A percentile compares a stretch with the other conserved stretches of the same genome.
These are phyloP conservation scores for Leptomonas seymouri DNA, from an alignment of 208 protist genomes.

Conservation along the genomic window DNA sequence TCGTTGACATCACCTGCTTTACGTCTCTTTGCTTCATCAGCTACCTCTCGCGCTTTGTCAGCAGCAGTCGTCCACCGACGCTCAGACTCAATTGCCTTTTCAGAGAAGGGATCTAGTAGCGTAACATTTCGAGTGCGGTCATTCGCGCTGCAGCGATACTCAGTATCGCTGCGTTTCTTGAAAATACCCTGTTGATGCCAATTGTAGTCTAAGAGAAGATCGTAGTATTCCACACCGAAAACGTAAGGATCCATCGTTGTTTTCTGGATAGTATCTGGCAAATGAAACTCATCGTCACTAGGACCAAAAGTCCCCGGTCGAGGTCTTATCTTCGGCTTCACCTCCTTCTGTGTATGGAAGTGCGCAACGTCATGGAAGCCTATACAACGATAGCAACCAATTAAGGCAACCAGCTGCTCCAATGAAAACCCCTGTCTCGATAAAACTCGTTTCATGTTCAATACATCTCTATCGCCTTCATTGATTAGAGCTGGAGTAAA, in stretches of 20 bases:
- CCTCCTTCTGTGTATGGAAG: constrained; percentile 77
- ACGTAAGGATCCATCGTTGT: constrained; percentile 87
- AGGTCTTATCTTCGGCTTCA: constrained; percentile 64
- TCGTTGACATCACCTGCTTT: constrained; percentile 2
- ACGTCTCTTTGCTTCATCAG: constrained; percentile 27
- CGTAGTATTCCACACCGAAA: constrained; percentile 87
- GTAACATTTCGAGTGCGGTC: constrained; percentile 69
- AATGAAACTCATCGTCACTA: constrained; percentile 47
- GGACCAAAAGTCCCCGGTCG: constrained; percentile 37
- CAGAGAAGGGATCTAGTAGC: constrained; percentile 82
- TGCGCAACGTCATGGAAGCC: constrained; percentile 76
- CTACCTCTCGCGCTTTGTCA: constrained; percentile 40
- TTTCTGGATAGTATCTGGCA: constrained; percentile 62
- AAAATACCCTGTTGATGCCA: constrained; percentile 59
- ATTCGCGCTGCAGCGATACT: constrained; percentile 64
- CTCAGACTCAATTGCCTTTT: constrained; percentile 55
- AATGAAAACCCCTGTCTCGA: constrained; percentile 68
- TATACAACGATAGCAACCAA: constrained; percentile 68
- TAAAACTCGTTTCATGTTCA: constrained; percentile 79
- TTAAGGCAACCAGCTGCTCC: constrained; percentile 77
- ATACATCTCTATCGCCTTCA: constrained; percentile 65
- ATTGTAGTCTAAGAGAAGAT: constrained; percentile 83
- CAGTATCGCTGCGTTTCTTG: constrained; percentile 20
- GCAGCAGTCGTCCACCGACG: constrained; percentile 42
- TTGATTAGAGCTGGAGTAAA: constrained; percentile 48